Conservation (phyloP, 345 rosid genomes). For the Psidium friedrichsthalianum region DNA sequence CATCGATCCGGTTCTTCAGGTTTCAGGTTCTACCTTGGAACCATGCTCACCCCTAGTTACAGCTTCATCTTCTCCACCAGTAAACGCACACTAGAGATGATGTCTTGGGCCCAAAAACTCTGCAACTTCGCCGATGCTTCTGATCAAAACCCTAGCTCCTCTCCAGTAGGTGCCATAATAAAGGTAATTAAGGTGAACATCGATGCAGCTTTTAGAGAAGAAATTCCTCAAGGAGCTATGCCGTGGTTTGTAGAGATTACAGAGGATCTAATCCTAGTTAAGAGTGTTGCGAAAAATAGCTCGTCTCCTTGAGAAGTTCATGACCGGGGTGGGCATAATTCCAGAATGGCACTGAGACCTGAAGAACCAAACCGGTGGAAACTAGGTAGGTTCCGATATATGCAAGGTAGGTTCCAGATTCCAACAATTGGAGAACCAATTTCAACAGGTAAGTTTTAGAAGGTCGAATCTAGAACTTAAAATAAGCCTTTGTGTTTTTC, state of each 20-base stretch:
- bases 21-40: too few relatives aligned
- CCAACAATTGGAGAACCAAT: too few relatives aligned
- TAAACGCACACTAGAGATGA: neutral
- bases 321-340: neutral
- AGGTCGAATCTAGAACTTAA: too few relatives aligned
- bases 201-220: neutral
- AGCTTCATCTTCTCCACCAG: neutral
- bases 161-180: neutral
- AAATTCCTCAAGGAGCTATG: neutral
- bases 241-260: neutral
- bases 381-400: too few relatives aligned
- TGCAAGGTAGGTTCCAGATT: too few relatives aligned
- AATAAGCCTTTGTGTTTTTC: too few relatives aligned
- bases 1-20: too few relatives aligned
- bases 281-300: neutral
- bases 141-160: neutral
- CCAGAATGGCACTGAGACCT: accelerated
- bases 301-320: neutral
- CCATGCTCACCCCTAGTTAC: too few relatives aligned
- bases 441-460: too few relatives aligned
- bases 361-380: too few relatives aligned
- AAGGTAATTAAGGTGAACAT: neutral
- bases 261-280: neutral
- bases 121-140: neutral
- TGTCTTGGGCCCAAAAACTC: neutral